phyloP scores from a whole-genome alignment of 176 grass and related monocot species.

The Carex myosuroides region DNA sequence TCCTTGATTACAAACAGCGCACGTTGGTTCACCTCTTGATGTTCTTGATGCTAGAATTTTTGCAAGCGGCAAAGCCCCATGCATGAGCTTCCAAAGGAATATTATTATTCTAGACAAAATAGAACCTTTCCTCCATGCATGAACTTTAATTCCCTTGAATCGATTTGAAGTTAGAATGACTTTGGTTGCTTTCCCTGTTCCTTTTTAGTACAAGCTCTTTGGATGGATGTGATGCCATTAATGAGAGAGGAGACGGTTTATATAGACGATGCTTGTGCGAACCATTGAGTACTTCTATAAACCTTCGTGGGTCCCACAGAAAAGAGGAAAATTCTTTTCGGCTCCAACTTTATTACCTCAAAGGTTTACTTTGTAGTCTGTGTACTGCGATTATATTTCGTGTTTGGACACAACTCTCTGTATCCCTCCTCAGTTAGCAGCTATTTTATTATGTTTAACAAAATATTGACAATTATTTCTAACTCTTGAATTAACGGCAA shows the following conservation, averaged over 20 bases:
- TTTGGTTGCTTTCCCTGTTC: background rate
- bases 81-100: no score
- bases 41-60: no score
- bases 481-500: no score
- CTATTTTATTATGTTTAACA: no score
- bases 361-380: background rate
- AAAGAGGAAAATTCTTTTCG: background rate
- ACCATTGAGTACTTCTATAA: slow-evolving; percentile 9
- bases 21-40: no score
- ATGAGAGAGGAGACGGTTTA: background rate
- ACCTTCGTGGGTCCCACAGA: background rate
- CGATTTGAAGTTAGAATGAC: background rate
- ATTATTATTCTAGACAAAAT: no score
- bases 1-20: no score
- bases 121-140: no score
- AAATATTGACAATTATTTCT: no score
- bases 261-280: background rate
- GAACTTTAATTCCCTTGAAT: background rate
- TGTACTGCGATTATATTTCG: background rate
- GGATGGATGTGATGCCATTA: background rate
- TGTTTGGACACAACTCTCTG: no score
- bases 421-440: no score
- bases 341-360: background rate
- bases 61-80: no score
- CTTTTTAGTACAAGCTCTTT: background rate